These are phyloP conservation scores for Penicillium occitanis DNA, from an alignment of 2,329 filamentous ascomycete genomes.

Conservation along the genomic window DNA sequence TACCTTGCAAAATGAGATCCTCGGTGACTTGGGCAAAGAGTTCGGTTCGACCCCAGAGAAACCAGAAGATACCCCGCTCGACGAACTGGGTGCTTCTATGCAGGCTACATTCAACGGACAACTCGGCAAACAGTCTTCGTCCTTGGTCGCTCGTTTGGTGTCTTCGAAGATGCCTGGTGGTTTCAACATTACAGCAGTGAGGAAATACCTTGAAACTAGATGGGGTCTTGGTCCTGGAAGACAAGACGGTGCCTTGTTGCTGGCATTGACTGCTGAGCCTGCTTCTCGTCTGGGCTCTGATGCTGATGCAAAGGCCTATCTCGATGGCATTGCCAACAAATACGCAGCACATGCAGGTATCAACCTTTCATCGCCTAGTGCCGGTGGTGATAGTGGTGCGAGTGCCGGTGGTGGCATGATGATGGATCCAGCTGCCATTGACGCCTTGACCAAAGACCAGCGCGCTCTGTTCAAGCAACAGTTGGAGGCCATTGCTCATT, in stretches of 20 bases:
- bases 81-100: constrained; percentile 93
- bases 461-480: constrained; percentile 96
- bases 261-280: constrained; percentile 92
- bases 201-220: constrained; percentile 91
- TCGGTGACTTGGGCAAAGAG: constrained; percentile 96
- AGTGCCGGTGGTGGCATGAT: constrained; percentile 80
- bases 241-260: constrained; percentile 84
- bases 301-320: constrained; percentile 84
- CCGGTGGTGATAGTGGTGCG: constrained; percentile 70
- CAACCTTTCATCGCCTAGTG: constrained; percentile 70
- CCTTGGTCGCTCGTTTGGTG: constrained; percentile 88
- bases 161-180: constrained; percentile 99
- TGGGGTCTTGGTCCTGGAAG: constrained; percentile 86
- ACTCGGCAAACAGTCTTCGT: constrained; percentile 93
- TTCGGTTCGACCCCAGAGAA: constrained; percentile 98
- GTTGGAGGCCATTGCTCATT: constrained; percentile 88
- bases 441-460: constrained; percentile 96
- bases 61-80: constrained; percentile 93
- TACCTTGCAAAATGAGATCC: constrained; percentile 96
- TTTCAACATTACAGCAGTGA: constrained; percentile 94
- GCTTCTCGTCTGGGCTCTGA: constrained; percentile 84
- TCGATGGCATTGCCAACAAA: constrained; percentile 85
- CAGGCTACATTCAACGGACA: constrained; percentile 99
- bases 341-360: constrained; percentile 83
- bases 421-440: constrained; percentile 98